Evolutionary conservation across 345 rosid genomes (phyloP), one percentile per base, ranked within the genome.

Genomic region (Leavenworthia alabamica): DNA sequence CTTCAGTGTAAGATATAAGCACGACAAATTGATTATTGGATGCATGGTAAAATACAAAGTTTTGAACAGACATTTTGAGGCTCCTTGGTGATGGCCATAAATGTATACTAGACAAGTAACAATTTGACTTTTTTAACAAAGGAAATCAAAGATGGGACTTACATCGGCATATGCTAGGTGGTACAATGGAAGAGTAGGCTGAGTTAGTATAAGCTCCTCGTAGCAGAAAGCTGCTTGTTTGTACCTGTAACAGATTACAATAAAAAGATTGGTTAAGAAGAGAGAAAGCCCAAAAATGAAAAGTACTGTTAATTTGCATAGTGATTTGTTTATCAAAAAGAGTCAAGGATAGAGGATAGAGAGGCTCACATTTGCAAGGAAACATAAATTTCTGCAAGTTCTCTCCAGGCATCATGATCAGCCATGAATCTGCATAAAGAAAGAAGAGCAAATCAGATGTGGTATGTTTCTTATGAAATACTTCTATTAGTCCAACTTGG

Each of bases 331-430:
- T 29, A 8, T 54, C 40, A 24, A 56, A 62, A 40, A 47, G 27
- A 26, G 12, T 32, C 5, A 4, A 32, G 41, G 42, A 64, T 9
- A 32, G 62, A 32, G 68, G n/a, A 52, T 23, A 53, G 69, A 68
- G 68, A 56, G 32, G 19, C 88, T 69, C 70, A 94, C 99, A 94
- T 94, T 77, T 94, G 97, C 73, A 90, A 70, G 59, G 97, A 84
- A 54, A 88, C 78, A 45, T 94, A 90, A 64, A 86, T 80, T 53
- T 88, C 96, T 0, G 99, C 97, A 52, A 94, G 97, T 73, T 94
- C 99, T 80, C 97, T 90, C 99, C 99, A 93, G 26, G 99, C 97
- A 82, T 93, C 99, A 72, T 84, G 88, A 79, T 93, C 99, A 39
- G 99, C 99, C 99, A 93, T 90, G 75, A 89, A 93, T 79, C 99